These are phyloP conservation scores for Centaurea solstitialis DNA, from an alignment of 129 eudicot species.

Conservation along the genomic window DNA sequence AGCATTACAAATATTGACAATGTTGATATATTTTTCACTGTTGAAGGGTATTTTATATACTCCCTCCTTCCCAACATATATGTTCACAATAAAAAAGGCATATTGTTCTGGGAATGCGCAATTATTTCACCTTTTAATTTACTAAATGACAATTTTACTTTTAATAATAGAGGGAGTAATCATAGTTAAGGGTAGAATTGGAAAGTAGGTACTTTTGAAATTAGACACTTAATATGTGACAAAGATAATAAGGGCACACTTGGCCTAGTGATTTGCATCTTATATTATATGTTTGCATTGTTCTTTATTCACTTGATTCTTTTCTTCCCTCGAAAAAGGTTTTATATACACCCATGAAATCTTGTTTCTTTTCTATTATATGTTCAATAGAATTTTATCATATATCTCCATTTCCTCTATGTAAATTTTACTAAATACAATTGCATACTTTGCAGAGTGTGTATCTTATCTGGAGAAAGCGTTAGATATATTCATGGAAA, in stretches of 20 bases:
- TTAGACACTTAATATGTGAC: no score
- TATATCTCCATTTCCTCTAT: neutral
- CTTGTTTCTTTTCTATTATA: neutral
- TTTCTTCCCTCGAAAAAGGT: neutral
- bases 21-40: neutral
- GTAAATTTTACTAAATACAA: neutral
- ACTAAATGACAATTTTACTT: no score
- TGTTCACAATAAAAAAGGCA: no score
- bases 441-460: constrained; percentile 36
- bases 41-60: neutral
- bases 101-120: no score
- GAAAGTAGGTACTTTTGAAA: no score
- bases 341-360: neutral
- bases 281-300: neutral
- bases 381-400: neutral
- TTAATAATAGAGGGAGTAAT: no score
- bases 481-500: constrained; percentile 50
- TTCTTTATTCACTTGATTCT: neutral
- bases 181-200: no score
- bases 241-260: neutral
- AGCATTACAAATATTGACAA: neutral
- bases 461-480: constrained; percentile 53
- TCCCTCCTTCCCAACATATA: no score
- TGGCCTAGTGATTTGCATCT: neutral
- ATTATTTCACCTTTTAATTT: no score